phyloP scores from a whole-genome alignment of 2,329 filamentous ascomycete genomes.

The Ophiosphaerella herpotricha region DNA sequence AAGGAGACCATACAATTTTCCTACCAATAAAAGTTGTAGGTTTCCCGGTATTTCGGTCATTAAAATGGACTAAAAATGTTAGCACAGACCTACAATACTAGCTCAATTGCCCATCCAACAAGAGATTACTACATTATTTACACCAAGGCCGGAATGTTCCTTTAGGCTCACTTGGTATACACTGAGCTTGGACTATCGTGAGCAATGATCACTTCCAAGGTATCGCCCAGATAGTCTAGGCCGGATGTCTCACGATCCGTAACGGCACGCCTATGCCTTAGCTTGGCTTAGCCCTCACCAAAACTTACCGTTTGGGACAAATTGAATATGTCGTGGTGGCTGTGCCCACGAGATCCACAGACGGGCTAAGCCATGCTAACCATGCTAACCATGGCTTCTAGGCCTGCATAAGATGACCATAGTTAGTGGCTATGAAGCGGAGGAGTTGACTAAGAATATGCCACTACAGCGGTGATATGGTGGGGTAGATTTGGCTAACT shows the following conservation, averaged over 20 bases:
- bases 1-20: not conserved
- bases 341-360: constrained; percentile 9
- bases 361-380: not conserved
- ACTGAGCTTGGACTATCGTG: constrained; percentile 8
- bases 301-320: constrained; percentile 10
- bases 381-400: not conserved
- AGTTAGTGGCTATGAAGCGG: not conserved
- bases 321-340: constrained; percentile 10
- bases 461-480: not conserved
- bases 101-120: not conserved
- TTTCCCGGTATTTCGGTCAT: constrained; percentile 10
- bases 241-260: constrained; percentile 27
- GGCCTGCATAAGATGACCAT: not conserved
- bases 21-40: not conserved
- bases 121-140: not conserved
- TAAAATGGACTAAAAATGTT: not conserved
- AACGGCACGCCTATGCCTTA: constrained; percentile 6
- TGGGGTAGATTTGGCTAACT: not conserved
- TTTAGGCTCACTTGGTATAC: constrained; percentile 2
- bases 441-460: not conserved
- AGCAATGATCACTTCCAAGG: constrained; percentile 26
- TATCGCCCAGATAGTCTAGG: constrained; percentile 35
- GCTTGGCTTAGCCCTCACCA: constrained; percentile 8
- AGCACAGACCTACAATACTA: constrained; percentile 1
- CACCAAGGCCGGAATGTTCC: constrained; percentile 5